Percentiles rank a stretch among this genome's conserved stretches.
phyloP scores from a whole-genome alignment of 495 filamentous ascomycete species.

The Wilcoxina mikolae region DNA sequence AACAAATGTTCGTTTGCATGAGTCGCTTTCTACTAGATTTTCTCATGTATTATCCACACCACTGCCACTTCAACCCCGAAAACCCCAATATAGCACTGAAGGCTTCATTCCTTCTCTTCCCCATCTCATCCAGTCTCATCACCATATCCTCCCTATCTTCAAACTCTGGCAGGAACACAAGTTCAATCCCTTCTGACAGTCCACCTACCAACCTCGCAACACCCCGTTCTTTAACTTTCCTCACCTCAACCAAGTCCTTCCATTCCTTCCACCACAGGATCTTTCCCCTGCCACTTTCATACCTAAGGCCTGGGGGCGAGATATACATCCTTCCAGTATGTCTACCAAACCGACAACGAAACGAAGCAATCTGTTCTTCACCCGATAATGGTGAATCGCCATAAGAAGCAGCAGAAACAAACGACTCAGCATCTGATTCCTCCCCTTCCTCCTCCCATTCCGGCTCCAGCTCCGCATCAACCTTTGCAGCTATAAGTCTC shows the following conservation, averaged over 20 bases:
- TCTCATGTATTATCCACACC: slow-evolving; percentile 7
- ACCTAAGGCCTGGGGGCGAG: background rate
- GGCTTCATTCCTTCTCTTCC: slow-evolving; percentile 10
- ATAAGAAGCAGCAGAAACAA: background rate
- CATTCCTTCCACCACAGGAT: slow-evolving; percentile 6
- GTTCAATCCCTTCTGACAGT: background rate
- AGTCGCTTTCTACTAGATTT: no score
- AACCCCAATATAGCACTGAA: slow-evolving; percentile 15
- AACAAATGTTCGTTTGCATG: no score
- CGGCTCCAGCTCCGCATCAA: background rate
- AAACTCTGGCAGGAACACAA: background rate
- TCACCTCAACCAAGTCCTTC: slow-evolving; percentile 14
- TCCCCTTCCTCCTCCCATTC: background rate
- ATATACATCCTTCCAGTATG: slow-evolving; percentile 5
- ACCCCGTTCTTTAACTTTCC: slow-evolving; percentile 1
- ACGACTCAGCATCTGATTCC: slow-evolving; percentile 8
- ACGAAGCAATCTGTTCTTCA: slow-evolving; percentile 1
- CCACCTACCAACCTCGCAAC: background rate
- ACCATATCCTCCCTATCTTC: background rate
- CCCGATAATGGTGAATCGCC: background rate
- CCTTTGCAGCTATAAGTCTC: background rate
- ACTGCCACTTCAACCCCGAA: slow-evolving; percentile 16
- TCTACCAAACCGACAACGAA: slow-evolving; percentile 1
- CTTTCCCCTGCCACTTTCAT: background rate
- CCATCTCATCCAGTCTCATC: background rate